Percentiles rank a stretch among this genome's conserved stretches.
Conservation (phyloP, 768 basidiomycete genomes). For the Tubosaeta sp. region DNA sequence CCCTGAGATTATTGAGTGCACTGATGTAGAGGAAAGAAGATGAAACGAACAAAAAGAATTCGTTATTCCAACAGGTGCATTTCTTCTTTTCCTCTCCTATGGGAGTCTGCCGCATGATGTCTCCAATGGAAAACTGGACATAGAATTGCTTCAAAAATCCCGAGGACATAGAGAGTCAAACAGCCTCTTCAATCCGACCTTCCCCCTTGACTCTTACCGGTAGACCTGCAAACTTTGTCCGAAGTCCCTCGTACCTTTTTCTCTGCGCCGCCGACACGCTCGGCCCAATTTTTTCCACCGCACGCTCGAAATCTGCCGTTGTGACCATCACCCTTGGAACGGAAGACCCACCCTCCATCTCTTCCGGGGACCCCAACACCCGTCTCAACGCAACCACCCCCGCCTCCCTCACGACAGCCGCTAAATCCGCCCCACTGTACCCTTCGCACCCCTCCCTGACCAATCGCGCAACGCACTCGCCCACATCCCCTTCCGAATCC, state of each 20-base stretch:
- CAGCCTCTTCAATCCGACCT: constrained; percentile 20
- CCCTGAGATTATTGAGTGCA: too few relatives aligned
- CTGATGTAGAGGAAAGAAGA: too few relatives aligned
- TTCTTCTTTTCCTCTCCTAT: too few relatives aligned
- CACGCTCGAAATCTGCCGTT: constrained; percentile 64
- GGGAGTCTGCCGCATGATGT: too few relatives aligned
- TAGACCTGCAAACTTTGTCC: constrained; percentile 80
- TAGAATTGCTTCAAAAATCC: too few relatives aligned
- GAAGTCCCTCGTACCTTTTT: constrained; percentile 73
- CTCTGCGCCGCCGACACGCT: constrained; percentile 82
- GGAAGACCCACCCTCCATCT: constrained; percentile 38
- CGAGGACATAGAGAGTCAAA: too few relatives aligned
- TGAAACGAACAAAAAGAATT: too few relatives aligned
- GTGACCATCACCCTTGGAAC: constrained; percentile 37
- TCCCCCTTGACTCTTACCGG: constrained; percentile 45
- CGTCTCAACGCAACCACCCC: constrained; percentile 79
- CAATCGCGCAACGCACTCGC: constrained; percentile 38
- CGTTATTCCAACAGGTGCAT: too few relatives aligned
- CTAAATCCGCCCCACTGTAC: constrained; percentile 90
- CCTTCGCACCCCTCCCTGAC: constrained; percentile 70
- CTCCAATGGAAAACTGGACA: too few relatives aligned
- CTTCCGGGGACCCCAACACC: constrained; percentile 62
- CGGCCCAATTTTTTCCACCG: constrained; percentile 78
- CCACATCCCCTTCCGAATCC: constrained; percentile 6
- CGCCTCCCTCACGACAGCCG: constrained; percentile 83